Evolutionary conservation across 192 early-diverging fungal genomes (phyloP).

Genomic region (Gonapodya prolifera): DNA sequence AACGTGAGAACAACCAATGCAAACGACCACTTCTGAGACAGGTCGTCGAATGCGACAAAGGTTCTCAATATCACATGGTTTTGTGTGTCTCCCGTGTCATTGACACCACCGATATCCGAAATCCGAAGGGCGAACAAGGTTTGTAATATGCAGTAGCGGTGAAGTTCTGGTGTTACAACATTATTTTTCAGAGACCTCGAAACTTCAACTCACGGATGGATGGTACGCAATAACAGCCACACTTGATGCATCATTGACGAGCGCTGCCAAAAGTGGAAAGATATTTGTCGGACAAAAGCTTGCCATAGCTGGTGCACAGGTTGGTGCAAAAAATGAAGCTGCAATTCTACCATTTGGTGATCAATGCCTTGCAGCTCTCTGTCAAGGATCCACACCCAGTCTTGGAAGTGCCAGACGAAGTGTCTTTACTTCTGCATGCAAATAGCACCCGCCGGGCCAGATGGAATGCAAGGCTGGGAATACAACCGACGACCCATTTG

Average conservation of each 20-base stretch:
- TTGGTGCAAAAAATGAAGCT: conserved; percentile 8
- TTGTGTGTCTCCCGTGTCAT: conserved; percentile 41
- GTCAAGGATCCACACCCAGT: conserved; percentile 10
- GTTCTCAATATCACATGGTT: conserved; percentile 39
- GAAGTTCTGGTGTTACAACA: conserved; percentile 12
- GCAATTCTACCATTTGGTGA: conserved; percentile 11
- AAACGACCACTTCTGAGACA: conserved; percentile 45
- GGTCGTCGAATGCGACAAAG: conserved; percentile 52
- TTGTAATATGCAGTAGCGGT: conserved; percentile 4
- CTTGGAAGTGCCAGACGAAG: conserved; percentile 19
- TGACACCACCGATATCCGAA: background rate
- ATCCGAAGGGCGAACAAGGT: background rate
- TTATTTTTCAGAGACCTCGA: conserved; percentile 4
- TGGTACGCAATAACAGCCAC: conserved; percentile 50
- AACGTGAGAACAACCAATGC: conserved; percentile 49
- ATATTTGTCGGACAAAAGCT: conserved; percentile 50
- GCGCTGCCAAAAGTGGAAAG: conserved; percentile 18
- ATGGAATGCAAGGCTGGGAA: conserved; percentile 55
- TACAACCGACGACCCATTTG: conserved; percentile 19
- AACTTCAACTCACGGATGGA: conserved; percentile 50
- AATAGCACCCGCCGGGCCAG: conserved; percentile 39
- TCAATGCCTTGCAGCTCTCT: conserved; percentile 14
- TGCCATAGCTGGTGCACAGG: conserved; percentile 39
- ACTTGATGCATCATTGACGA: conserved; percentile 30
- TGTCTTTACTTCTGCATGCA: conserved; percentile 26